phyloP scores from a whole-genome alignment of 345 rosid species.

The Rhodamnia argentea region DNA sequence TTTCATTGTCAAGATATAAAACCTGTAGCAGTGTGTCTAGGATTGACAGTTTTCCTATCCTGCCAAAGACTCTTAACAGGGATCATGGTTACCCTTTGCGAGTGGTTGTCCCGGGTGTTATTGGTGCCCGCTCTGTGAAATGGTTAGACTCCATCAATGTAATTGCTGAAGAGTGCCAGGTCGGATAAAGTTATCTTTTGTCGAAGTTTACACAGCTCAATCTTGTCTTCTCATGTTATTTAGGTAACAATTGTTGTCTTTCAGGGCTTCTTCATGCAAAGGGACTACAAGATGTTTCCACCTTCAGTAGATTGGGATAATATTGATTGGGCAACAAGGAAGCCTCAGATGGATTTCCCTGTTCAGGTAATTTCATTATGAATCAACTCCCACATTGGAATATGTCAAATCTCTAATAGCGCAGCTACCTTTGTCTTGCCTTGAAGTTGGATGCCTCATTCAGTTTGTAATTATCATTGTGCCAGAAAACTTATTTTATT shows the following conservation, averaged over 20 bases:
- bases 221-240: neutral
- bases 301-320: conserved; percentile 93
- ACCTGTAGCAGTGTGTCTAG: neutral
- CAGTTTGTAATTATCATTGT: neutral
- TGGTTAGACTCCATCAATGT: too few species aligned
- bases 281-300: conserved; percentile 98
- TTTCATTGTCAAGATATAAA: neutral
- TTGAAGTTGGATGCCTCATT: neutral
- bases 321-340: conserved; percentile 78
- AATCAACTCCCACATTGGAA: neutral
- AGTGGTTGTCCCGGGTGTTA: conserved; percentile 90
- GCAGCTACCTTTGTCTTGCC: neutral
- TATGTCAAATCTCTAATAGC: neutral
- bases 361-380: conserved; percentile 57
- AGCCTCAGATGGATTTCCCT: conserved; percentile 97
- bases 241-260: conserved; percentile 1
- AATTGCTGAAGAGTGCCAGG: conserved; percentile 65
- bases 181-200: conserved; percentile 3
- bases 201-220: neutral
- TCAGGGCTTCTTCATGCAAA: conserved; percentile 98
- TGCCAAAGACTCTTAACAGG: conserved; percentile 66
- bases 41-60: neutral
- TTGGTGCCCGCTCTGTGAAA: conserved; percentile 73
- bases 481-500: neutral
- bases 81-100: conserved; percentile 93